phyloP scores from a whole-genome alignment of 108 stramenopile genomes.

The Pseudonitzschia pungens region DNA sequence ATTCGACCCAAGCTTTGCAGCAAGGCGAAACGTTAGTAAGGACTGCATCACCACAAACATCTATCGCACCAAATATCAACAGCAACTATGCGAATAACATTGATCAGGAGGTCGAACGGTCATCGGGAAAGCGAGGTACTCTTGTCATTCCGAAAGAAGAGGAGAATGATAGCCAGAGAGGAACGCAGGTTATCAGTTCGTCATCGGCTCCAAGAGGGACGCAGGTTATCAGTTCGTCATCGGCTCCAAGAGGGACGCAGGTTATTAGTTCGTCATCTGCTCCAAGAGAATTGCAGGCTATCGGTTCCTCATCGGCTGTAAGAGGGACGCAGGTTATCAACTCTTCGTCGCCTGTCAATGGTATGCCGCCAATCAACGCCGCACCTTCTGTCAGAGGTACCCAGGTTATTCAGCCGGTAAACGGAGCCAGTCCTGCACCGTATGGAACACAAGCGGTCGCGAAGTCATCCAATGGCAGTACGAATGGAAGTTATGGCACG shows the following conservation, averaged over 20 bases:
- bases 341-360: not conserved
- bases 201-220: not conserved
- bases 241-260: slow-evolving; percentile 12
- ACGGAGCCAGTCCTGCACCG: not conserved
- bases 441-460: slow-evolving; percentile 1
- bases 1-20: not conserved
- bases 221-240: not conserved
- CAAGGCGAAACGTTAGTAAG: not conserved
- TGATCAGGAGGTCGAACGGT: not conserved
- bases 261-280: not conserved
- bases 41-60: not conserved
- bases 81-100: slow-evolving; percentile 2
- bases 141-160: not conserved
- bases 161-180: not conserved
- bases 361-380: too few species aligned
- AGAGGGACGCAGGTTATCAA: slow-evolving; percentile 6
- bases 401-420: slow-evolving; percentile 11
- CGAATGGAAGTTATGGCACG: not conserved
- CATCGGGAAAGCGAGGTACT: slow-evolving; percentile 1
- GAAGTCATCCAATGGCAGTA: not conserved
- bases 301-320: not conserved
- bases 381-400: slow-evolving; percentile 1
- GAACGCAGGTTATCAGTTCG: slow-evolving; percentile 7
- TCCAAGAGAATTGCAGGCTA: not conserved
- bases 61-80: not conserved